phyloP scores from a whole-genome alignment of 1,139 yeast species.

The Scheffersomyces titani region DNA sequence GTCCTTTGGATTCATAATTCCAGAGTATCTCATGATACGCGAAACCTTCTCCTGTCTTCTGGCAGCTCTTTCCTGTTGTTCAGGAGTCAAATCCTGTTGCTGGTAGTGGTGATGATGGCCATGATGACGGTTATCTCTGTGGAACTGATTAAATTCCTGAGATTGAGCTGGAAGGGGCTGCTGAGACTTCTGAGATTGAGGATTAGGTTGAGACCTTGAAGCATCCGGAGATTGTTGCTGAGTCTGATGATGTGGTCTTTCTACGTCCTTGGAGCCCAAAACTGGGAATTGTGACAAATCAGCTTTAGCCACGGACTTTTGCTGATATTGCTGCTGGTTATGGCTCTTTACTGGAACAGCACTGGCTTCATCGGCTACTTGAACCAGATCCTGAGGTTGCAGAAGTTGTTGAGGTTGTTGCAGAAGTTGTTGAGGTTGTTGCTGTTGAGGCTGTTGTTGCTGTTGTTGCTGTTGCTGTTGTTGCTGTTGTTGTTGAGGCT shows the following conservation, averaged over 20 bases:
- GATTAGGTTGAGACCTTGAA: constrained; percentile 17
- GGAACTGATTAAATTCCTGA: constrained; percentile 20
- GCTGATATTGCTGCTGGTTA: background rate
- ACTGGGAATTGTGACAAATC: constrained; percentile 54
- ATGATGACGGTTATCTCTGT: constrained; percentile 9
- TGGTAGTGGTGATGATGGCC: constrained; percentile 25
- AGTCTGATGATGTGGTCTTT: constrained; percentile 9
- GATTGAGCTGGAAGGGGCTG: constrained; percentile 6
- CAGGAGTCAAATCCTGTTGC: constrained; percentile 44
- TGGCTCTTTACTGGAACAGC: constrained; percentile 8
- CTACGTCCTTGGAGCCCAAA: constrained; percentile 45
- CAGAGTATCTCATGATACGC: constrained; percentile 79
- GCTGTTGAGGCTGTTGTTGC: constrained; percentile 22
- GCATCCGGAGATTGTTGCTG: constrained; percentile 14
- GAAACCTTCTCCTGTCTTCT: constrained; percentile 79
- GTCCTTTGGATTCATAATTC: constrained; percentile 95
- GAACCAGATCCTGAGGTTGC: constrained; percentile 2
- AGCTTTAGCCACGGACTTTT: constrained; percentile 19
- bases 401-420: constrained; percentile 18
- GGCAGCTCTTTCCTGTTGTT: constrained; percentile 55
- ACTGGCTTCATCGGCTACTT: constrained; percentile 5
- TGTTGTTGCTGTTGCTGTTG: constrained; percentile 15
- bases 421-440: constrained; percentile 12
- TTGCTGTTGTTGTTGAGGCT: constrained; percentile 14
- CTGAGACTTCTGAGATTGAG: constrained; percentile 12